Conservation (phyloP, 1,284 basidiomycete genomes). For the Malassezia slooffiae region DNA sequence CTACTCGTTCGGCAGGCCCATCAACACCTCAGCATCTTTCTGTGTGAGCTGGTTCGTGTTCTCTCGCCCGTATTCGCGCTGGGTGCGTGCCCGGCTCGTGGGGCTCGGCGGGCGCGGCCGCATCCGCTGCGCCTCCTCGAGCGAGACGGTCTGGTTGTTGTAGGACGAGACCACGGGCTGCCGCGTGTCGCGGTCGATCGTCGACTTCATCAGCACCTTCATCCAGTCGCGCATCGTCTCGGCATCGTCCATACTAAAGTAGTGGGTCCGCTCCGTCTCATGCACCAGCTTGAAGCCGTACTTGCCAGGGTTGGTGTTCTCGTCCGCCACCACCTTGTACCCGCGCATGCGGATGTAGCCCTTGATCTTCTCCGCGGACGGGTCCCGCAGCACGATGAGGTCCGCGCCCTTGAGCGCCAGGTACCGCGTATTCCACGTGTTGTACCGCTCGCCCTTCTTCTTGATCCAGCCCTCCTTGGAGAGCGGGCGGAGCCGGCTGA, state of each 20-base stretch:
- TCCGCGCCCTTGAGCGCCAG: constrained; percentile 84
- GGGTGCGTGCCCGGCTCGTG: constrained; percentile 70
- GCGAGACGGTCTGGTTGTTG: constrained; percentile 90
- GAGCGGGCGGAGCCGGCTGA: background rate
- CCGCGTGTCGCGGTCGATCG: constrained; percentile 60
- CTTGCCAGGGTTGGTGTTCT: constrained; percentile 77
- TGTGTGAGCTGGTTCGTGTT: constrained; percentile 80
- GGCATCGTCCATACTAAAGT: constrained; percentile 82
- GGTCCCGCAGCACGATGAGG: constrained; percentile 31
- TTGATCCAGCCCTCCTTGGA: constrained; percentile 63
- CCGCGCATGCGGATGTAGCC: constrained; percentile 84
- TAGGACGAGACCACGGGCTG: constrained; percentile 83
- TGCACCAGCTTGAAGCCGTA: constrained; percentile 94
- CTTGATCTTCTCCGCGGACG: constrained; percentile 59
- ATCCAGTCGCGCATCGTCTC: constrained; percentile 82
- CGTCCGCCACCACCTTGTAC: constrained; percentile 86
- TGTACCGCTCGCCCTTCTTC: constrained; percentile 88
- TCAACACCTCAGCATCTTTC: constrained; percentile 33
- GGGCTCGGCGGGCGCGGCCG: constrained; percentile 91
- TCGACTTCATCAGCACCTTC: constrained; percentile 98
- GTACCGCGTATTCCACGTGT: constrained; percentile 82
- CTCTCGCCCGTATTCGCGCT: constrained; percentile 72
- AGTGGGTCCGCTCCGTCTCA: constrained; percentile 74
- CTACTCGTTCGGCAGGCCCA: constrained; percentile 9
- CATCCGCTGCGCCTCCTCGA: constrained; percentile 89